Evolutionary conservation across 1,284 basidiomycete species (phyloP).

Genomic region (Cerrena zonata): DNA sequence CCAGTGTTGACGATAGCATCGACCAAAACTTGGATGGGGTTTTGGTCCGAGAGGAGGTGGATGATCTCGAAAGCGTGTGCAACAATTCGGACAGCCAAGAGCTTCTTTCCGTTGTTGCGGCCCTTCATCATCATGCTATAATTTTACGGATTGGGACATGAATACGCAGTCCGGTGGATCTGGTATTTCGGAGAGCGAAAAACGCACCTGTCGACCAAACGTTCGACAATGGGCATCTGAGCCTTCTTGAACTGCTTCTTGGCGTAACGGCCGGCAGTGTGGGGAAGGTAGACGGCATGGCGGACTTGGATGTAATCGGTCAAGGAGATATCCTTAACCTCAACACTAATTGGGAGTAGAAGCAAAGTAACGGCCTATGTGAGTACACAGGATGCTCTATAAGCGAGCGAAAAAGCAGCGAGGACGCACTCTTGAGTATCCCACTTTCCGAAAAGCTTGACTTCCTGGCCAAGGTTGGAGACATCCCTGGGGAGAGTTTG

Average conservation of each 20-base stretch:
- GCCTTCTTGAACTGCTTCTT: constrained; percentile 99
- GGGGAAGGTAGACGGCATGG: constrained; percentile 94
- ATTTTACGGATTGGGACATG: neutral
- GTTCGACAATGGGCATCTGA: constrained; percentile 99
- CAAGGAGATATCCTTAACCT: constrained; percentile 98
- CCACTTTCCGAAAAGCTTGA: constrained; percentile 97
- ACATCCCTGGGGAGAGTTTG: constrained; percentile 80
- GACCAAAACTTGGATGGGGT: constrained; percentile 97
- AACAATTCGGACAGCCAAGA: constrained; percentile 98
- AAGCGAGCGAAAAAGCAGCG: neutral
- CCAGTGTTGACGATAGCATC: constrained; percentile 99
- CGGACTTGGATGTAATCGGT: constrained; percentile 99
- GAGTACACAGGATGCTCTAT: neutral
- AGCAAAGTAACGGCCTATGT: constrained; percentile 11
- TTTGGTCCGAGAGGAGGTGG: constrained; percentile 99
- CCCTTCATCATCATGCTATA: constrained; percentile 98
- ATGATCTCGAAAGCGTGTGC: constrained; percentile 99
- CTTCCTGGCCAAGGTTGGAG: constrained; percentile 77
- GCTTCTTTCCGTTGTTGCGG: constrained; percentile 99
- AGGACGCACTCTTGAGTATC: constrained; percentile 86
- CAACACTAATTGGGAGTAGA: constrained; percentile 60
- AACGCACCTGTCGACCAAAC: constrained; percentile 90
- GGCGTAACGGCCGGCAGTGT: constrained; percentile 98
- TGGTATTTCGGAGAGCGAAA: neutral
- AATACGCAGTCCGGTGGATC: neutral